phyloP scores from a whole-genome alignment of 768 basidiomycete species.

The Arthromyces matolae region DNA sequence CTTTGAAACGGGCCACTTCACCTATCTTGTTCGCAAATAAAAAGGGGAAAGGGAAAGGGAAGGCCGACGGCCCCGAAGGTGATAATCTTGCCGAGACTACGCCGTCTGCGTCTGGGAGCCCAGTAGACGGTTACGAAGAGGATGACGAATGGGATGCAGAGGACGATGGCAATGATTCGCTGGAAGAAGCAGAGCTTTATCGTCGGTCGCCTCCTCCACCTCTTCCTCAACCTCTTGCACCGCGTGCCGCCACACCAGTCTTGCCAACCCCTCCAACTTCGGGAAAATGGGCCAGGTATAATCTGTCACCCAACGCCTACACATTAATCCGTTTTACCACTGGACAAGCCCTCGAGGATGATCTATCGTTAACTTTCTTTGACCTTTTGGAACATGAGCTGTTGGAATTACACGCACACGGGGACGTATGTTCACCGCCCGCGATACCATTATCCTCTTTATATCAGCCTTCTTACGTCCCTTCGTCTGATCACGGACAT shows the following conservation, averaged over 20 bases:
- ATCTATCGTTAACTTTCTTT: slow-evolving; percentile 54
- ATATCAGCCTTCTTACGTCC: not conserved
- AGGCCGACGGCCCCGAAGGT: not conserved
- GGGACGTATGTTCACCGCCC: not conserved
- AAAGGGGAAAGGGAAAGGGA: not conserved
- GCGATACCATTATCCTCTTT: not conserved
- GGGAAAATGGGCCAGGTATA: slow-evolving; percentile 9
- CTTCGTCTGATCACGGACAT: slow-evolving; percentile 1
- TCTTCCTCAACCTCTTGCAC: slow-evolving; percentile 1
- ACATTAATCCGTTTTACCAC: slow-evolving; percentile 64
- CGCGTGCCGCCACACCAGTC: not conserved
- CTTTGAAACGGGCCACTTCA: slow-evolving; percentile 31
- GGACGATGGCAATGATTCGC: slow-evolving; percentile 13
- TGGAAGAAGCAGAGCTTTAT: slow-evolving; percentile 6
- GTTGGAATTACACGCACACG: slow-evolving; percentile 56
- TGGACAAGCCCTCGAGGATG: slow-evolving; percentile 68
- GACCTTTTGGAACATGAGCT: slow-evolving; percentile 59
- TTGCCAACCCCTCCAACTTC: not conserved
- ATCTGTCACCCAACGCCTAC: slow-evolving; percentile 25
- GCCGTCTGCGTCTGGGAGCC: not conserved
- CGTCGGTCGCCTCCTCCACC: not conserved
- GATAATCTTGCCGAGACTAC: not conserved
- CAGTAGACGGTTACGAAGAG: slow-evolving; percentile 25
- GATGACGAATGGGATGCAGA: slow-evolving; percentile 30
- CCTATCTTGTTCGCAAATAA: slow-evolving; percentile 41